Evolutionary conservation across 2,329 filamentous ascomycete species (phyloP).

Genomic region (Rachicladosporium sp.): DNA sequence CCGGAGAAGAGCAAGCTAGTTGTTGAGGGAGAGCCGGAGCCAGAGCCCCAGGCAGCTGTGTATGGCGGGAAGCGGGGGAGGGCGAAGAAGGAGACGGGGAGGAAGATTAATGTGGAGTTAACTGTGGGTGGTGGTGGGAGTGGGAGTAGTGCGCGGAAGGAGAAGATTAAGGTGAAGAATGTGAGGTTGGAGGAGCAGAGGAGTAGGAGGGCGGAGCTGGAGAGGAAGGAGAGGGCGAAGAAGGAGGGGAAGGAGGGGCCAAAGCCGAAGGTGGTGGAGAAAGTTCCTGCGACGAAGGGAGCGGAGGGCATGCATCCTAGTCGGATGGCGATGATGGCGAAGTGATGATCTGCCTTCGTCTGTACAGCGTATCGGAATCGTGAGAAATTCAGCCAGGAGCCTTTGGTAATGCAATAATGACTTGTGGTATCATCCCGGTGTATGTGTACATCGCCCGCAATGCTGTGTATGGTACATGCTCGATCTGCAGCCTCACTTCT

Average conservation of each 20-base stretch:
- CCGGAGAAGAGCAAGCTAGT: slow-evolving; percentile 4
- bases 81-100: slow-evolving; percentile 37
- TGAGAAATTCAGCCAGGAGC: too few relatives aligned
- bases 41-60: slow-evolving; percentile 5
- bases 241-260: slow-evolving; percentile 27
- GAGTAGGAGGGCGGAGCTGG: slow-evolving; percentile 38
- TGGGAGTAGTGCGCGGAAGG: slow-evolving; percentile 57
- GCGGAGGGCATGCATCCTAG: slow-evolving; percentile 23
- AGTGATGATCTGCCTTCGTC: background rate
- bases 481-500: too few relatives aligned
- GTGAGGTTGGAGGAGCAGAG: slow-evolving; percentile 64
- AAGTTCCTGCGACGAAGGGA: slow-evolving; percentile 4
- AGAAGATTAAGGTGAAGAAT: slow-evolving; percentile 79
- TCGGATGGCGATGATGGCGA: slow-evolving; percentile 16
- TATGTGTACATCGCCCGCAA: too few relatives aligned
- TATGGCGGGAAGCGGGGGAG: slow-evolving; percentile 14
- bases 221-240: slow-evolving; percentile 32
- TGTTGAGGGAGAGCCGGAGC: slow-evolving; percentile 1
- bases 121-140: slow-evolving; percentile 67
- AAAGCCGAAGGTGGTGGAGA: slow-evolving; percentile 14
- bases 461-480: too few relatives aligned
- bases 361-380: too few relatives aligned
- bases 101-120: slow-evolving; percentile 86
- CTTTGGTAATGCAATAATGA: too few relatives aligned
- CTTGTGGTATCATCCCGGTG: too few relatives aligned